Evolutionary conservation across 75 land plant genomes (phyloP).

Genomic region (Selaginella moellendorffii): DNA sequence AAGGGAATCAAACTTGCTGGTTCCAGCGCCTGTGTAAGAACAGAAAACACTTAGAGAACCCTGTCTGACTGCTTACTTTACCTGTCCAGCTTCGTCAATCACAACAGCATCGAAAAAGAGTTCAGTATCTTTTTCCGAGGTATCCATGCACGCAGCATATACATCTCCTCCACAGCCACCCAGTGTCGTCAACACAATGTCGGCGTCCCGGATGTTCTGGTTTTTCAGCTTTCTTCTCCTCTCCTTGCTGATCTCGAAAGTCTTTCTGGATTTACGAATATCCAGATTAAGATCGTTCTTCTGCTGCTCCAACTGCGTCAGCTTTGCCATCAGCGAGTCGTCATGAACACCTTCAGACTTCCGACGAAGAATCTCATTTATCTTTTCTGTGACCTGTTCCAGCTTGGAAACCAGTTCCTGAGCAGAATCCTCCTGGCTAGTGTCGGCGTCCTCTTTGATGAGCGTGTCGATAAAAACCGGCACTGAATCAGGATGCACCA

Average conservation of each 20-base stretch:
- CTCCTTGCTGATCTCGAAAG: slow-evolving; percentile 38
- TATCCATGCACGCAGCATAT: slow-evolving; percentile 60
- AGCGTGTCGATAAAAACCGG: slow-evolving; percentile 87
- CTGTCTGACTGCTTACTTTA: slow-evolving; percentile 9
- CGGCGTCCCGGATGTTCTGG: slow-evolving; percentile 37
- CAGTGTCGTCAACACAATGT: slow-evolving; percentile 75
- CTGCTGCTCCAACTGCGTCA: slow-evolving; percentile 41
- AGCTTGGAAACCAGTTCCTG: slow-evolving; percentile 34
- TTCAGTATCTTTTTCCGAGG: slow-evolving; percentile 26
- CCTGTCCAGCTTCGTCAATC: slow-evolving; percentile 99
- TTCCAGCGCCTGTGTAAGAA: slow-evolving; percentile 64
- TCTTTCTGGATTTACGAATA: slow-evolving; percentile 31
- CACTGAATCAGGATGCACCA: slow-evolving; percentile 75
- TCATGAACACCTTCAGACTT: slow-evolving; percentile 35
- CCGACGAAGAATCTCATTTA: slow-evolving; percentile 22
- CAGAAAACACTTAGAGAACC: background rate
- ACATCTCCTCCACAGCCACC: slow-evolving; percentile 95
- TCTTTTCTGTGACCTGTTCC: slow-evolving; percentile 60
- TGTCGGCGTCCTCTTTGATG: slow-evolving; percentile 42
- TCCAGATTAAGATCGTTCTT: slow-evolving; percentile 29
- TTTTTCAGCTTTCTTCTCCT: slow-evolving; percentile 25
- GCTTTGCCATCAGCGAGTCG: slow-evolving; percentile 36
- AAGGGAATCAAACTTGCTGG: slow-evolving; percentile 93
- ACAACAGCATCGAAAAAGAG: slow-evolving; percentile 85
- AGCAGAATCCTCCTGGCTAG: slow-evolving; percentile 15